phyloP scores from a whole-genome alignment of 805 yeast species.

The Ogataea chonburiensis region DNA sequence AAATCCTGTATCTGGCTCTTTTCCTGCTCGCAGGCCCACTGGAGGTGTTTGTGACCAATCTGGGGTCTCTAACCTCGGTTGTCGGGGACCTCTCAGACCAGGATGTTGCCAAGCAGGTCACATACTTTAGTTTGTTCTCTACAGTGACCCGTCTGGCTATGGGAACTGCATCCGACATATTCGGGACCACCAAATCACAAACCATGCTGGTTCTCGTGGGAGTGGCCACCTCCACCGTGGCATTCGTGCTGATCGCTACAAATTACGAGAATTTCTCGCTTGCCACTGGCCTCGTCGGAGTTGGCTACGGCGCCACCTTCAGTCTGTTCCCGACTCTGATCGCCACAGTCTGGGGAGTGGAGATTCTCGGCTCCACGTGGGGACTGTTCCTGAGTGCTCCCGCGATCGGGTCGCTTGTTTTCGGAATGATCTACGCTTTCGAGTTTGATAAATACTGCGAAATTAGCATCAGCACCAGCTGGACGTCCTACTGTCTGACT shows the following conservation, averaged over 20 bases:
- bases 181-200: constrained; percentile 9
- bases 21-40: constrained; percentile 75
- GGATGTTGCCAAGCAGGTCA: constrained; percentile 19
- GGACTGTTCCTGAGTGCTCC: constrained; percentile 87
- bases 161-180: constrained; percentile 20
- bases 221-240: constrained; percentile 7
- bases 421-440: constrained; percentile 67
- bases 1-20: constrained; percentile 58
- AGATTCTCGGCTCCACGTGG: constrained; percentile 84
- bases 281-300: constrained; percentile 48
- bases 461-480: constrained; percentile 3
- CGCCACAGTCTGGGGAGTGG: constrained; percentile 79
- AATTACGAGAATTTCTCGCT: constrained; percentile 13
- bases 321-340: constrained; percentile 79
- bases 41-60: constrained; percentile 79
- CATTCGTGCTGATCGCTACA: constrained; percentile 16
- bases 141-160: constrained; percentile 31
- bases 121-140: constrained; percentile 25
- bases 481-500: constrained; percentile 16
- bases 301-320: constrained; percentile 76
- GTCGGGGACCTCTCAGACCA: constrained; percentile 24
- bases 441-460: constrained; percentile 48
- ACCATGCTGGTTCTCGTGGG: constrained; percentile 10
- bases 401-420: constrained; percentile 71
- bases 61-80: constrained; percentile 63